Evolutionary conservation across 2,329 filamentous ascomycete species (phyloP), one percentile per base, ranked within the genome.

Genomic region (Ophiostoma himal-ulmi): DNA sequence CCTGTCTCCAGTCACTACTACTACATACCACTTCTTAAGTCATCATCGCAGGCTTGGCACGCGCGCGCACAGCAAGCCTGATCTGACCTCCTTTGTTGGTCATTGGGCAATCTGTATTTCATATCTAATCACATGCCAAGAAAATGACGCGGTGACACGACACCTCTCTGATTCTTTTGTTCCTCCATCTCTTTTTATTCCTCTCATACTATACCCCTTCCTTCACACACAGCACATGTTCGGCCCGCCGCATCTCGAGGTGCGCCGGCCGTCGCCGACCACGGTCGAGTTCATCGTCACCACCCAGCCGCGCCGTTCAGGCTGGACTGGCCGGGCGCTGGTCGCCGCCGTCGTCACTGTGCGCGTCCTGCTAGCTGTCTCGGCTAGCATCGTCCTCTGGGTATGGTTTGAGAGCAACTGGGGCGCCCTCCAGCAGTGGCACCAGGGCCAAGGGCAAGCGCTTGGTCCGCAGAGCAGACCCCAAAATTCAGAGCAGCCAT

Each of bases 211-310:
- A 48, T 7, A 2, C 3, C 7, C n/a, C n/a, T 22, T 54, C 48
- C n/a, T 22, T 54, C 6, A 17, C 39, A 17, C 39, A 44, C 39
- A 17, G 14, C 39, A 17, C 37, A 91, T 92, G 89, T 83, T 91
- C 74, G 86, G 84, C 26, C 76, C 82, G 0, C 86, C 88, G 11
- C 85, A 85, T 75, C 86, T 92, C 68, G 84, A 82, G 75, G 85
- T 85, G 72, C 85, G 88, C 74, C 86, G 88, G 30, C 91, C 92
- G 68, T 94, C 95, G 34, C 90, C 92, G 66, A 96, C 93, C 2
- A 97, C 95, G n/a, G 89, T 92, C 78, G 91, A 92, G 74, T 98
- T 94, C 84, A 96, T 91, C 39, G 92, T 97, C 70, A 95, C 94
- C 48, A 97, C 94, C 71, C 87, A 88, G 64, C 88, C 91, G 0